Evolutionary conservation across 305 asterid species (phyloP).

Genomic region (Solanum chacoense): DNA sequence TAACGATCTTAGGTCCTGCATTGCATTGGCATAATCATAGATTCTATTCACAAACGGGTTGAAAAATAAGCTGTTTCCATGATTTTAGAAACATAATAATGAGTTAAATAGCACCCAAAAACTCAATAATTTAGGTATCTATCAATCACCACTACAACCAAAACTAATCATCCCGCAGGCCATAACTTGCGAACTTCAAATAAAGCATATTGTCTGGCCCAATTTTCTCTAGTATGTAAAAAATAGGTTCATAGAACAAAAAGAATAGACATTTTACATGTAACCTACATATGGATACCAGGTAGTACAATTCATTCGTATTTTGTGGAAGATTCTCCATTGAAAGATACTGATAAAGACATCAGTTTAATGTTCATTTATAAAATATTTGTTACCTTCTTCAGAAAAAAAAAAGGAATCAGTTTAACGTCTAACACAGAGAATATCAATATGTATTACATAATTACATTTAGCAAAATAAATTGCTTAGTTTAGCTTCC

Average conservation of each 20-base stretch:
- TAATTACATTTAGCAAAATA: background rate
- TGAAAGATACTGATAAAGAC: background rate
- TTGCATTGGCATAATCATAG: conserved; percentile 66
- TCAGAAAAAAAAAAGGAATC: background rate
- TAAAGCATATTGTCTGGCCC: background rate
- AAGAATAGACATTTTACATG: background rate
- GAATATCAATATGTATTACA: background rate
- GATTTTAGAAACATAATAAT: conserved; percentile 11
- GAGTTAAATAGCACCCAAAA: conserved; percentile 3
- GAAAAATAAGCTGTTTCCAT: conserved; percentile 61
- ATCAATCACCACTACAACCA: background rate
- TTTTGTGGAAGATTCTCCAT: background rate
- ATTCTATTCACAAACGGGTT: conserved; percentile 57
- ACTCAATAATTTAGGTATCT: background rate
- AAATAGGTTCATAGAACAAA: background rate
- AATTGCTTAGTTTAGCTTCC: background rate
- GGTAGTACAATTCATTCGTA: background rate
- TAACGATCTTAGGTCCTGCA: conserved; percentile 54
- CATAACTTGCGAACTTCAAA: background rate
- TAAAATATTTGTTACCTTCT: background rate
- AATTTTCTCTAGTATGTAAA: background rate
- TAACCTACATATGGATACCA: background rate
- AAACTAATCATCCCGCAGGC: background rate
- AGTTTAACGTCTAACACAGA: background rate
- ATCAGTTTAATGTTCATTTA: background rate